A percentile compares a stretch with the other conserved stretches of the same genome.
Evolutionary conservation across 192 early-diverging fungal species (phyloP).

Genomic region (Irineochytrium annulatum): DNA sequence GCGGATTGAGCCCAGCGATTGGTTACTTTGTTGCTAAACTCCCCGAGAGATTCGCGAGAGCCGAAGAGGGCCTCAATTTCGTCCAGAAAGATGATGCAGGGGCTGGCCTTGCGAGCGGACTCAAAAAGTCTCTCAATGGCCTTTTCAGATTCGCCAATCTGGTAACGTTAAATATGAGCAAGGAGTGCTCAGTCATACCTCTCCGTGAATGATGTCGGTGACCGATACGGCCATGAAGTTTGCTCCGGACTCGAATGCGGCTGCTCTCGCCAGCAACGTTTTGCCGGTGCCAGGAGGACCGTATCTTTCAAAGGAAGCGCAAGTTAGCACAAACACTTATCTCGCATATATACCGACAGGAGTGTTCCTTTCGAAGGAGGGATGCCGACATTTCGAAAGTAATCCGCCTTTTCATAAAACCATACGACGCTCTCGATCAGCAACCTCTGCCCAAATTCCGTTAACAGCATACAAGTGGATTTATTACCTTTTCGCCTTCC

Average conservation of each 20-base stretch:
- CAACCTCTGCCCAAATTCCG: slow-evolving; percentile 36
- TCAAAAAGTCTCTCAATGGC: slow-evolving; percentile 72
- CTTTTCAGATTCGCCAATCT: slow-evolving; percentile 93
- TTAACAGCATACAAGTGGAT: neutral
- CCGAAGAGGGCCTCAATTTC: slow-evolving; percentile 91
- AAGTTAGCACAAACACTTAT: neutral
- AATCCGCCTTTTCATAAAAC: slow-evolving; percentile 63
- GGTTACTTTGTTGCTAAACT: slow-evolving; percentile 22
- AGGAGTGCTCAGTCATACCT: slow-evolving; percentile 42
- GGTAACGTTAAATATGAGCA: neutral
- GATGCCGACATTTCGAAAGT: slow-evolving; percentile 67
- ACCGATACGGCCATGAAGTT: slow-evolving; percentile 79
- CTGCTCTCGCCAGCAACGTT: slow-evolving; percentile 80
- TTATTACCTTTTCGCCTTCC: slow-evolving; percentile 57
- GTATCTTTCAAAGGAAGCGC: slow-evolving; percentile 33
- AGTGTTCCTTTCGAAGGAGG: slow-evolving; percentile 75
- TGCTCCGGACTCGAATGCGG: slow-evolving; percentile 72
- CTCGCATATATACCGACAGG: slow-evolving; percentile 42
- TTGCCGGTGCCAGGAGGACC: slow-evolving; percentile 94
- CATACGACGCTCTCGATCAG: slow-evolving; percentile 77
- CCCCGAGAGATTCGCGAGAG: slow-evolving; percentile 59
- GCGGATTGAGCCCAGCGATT: neutral
- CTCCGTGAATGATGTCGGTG: slow-evolving; percentile 79
- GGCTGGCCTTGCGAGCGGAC: slow-evolving; percentile 62
- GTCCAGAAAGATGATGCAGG: slow-evolving; percentile 88